Evolutionary conservation across 371 early-diverging fungal species (phyloP).

Genomic region (Zychaea mexicana): DNA sequence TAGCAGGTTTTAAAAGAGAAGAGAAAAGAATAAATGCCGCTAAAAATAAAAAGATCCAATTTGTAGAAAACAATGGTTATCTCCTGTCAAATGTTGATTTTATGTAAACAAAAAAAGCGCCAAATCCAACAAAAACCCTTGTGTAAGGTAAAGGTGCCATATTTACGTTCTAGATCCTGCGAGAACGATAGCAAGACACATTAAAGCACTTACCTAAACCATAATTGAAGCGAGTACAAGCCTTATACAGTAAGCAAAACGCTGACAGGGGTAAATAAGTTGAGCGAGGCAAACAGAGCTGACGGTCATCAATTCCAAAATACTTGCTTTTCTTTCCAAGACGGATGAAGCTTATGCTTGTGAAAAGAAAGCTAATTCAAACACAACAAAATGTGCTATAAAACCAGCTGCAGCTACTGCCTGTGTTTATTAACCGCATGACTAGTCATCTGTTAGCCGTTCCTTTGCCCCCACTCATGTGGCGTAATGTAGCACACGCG

Average conservation of each 20-base stretch:
- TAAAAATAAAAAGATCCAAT: no score
- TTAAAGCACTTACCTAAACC: constrained; percentile 41
- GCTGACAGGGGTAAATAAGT: constrained; percentile 45
- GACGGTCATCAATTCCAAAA: constrained; percentile 50
- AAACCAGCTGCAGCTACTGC: constrained; percentile 38
- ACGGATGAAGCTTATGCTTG: constrained; percentile 31
- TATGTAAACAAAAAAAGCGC: constrained; percentile 41
- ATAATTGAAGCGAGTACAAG: constrained; percentile 38
- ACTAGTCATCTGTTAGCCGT: background rate
- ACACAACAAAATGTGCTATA: constrained; percentile 37
- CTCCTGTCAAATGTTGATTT: background rate
- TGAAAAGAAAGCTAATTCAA: constrained; percentile 41
- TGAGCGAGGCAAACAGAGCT: constrained; percentile 46
- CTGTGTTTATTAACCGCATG: constrained; percentile 19
- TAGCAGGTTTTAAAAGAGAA: no score
- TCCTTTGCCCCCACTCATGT: no score
- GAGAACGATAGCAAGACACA: constrained; percentile 50
- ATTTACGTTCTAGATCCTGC: constrained; percentile 46
- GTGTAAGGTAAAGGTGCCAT: constrained; percentile 62
- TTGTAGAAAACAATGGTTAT: no score
- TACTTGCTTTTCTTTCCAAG: constrained; percentile 36
- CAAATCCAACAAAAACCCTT: constrained; percentile 53
- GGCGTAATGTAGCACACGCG: no score
- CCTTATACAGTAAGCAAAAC: constrained; percentile 33
- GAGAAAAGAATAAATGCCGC: background rate